Percentiles rank a stretch among this genome's conserved stretches.
Conservation (phyloP, 2,329 filamentous ascomycete species). For the Diaporthe sp. region DNA sequence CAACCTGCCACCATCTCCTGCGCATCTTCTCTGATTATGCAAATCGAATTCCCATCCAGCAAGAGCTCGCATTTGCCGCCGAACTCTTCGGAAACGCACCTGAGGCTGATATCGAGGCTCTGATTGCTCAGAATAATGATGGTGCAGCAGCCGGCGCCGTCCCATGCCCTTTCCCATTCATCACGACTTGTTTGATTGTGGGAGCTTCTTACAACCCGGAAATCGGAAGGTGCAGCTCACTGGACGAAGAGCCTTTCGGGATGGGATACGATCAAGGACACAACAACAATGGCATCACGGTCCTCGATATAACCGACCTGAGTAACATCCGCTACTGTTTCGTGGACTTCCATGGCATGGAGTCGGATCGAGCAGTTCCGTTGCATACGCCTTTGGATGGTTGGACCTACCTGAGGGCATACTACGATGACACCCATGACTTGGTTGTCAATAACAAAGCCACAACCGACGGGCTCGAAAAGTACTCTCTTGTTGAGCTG, state of each 20-base stretch:
- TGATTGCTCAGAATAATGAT: background rate
- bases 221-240: rapidly evolving
- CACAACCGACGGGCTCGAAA: background rate
- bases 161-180: background rate
- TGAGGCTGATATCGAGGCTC: background rate
- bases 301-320: background rate
- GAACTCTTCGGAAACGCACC: background rate
- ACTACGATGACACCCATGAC: background rate
- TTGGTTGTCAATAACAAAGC: background rate
- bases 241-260: background rate
- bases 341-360: background rate
- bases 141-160: no score
- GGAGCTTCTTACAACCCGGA: background rate
- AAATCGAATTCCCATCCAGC: background rate
- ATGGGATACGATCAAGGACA: no score
- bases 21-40: background rate
- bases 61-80: background rate
- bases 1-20: background rate
- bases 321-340: background rate
- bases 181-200: background rate
- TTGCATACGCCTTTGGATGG: background rate
- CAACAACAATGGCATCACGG: background rate
- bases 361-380: no score
- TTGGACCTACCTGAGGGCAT: background rate
- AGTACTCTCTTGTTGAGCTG: background rate